These are phyloP conservation scores for Cordia subcordata DNA, from an alignment of 257 asterid genomes.

Conservation along the genomic window DNA sequence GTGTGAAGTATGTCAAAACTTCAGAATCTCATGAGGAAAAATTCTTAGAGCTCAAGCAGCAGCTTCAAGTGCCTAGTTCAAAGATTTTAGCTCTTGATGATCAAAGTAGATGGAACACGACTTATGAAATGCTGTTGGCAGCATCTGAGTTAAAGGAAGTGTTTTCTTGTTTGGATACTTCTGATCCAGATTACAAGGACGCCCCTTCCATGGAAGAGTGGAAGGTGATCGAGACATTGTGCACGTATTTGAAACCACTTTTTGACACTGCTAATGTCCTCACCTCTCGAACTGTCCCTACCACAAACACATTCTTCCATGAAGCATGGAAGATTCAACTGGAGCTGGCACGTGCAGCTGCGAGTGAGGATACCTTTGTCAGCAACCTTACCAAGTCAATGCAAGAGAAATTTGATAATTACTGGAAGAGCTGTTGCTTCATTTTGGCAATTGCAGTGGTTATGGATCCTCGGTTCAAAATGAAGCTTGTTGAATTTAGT, in stretches of 20 bases:
- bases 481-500: constrained; percentile 88
- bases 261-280: constrained; percentile 76
- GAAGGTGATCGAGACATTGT: constrained; percentile 67
- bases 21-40: constrained; percentile 82
- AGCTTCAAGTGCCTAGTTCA: constrained; percentile 88
- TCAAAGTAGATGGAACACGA: constrained; percentile 82
- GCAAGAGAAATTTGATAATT: constrained; percentile 72
- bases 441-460: constrained; percentile 85
- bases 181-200: constrained; percentile 70
- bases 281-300: constrained; percentile 45
- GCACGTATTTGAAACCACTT: constrained; percentile 57
- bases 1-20: constrained; percentile 84
- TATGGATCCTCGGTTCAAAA: constrained; percentile 94
- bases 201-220: constrained; percentile 65
- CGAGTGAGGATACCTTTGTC: constrained; percentile 59
- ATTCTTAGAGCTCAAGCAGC: constrained; percentile 72
- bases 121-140: constrained; percentile 79
- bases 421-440: constrained; percentile 80
- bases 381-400: constrained; percentile 54
- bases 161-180: constrained; percentile 72
- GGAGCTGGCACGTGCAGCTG: constrained; percentile 68
- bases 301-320: constrained; percentile 80
- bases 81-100: constrained; percentile 68
- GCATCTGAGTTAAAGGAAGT: constrained; percentile 86
- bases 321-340: constrained; percentile 96